phyloP scores from a whole-genome alignment of 306 rosid species.

The Begonia fuchsioides region DNA sequence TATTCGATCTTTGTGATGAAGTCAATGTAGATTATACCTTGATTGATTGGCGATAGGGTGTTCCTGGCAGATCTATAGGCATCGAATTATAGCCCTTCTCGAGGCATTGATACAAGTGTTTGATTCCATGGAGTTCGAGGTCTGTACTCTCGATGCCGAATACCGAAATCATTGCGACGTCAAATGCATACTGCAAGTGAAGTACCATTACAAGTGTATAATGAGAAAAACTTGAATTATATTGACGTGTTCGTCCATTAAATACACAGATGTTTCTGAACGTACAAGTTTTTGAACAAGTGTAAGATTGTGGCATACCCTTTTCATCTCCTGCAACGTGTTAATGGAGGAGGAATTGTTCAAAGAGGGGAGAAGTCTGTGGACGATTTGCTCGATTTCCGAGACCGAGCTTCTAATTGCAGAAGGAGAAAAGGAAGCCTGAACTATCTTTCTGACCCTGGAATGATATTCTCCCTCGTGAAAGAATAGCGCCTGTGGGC shows the following conservation, averaged over 20 bases:
- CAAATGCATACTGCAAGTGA: slow-evolving; percentile 57
- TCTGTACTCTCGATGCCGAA: slow-evolving; percentile 38
- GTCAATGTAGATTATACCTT: slow-evolving; percentile 28
- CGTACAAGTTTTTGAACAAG: neutral
- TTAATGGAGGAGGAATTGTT: slow-evolving; percentile 28
- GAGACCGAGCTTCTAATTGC: slow-evolving; percentile 42
- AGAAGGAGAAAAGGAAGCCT: slow-evolving; percentile 44
- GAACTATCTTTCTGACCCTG: slow-evolving; percentile 51
- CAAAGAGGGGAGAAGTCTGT: slow-evolving; percentile 47
- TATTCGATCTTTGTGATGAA: too few relatives aligned
- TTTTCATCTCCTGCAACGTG: slow-evolving; percentile 81
- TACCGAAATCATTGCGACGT: slow-evolving; percentile 71
- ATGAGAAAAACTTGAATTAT: too few relatives aligned
- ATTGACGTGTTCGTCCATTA: too few relatives aligned
- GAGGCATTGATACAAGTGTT: slow-evolving; percentile 40
- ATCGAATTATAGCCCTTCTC: slow-evolving; percentile 85
- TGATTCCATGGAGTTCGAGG: slow-evolving; percentile 49
- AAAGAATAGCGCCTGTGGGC: slow-evolving; percentile 72
- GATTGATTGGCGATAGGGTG: slow-evolving; percentile 57
- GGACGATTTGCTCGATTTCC: slow-evolving; percentile 45
- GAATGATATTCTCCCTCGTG: slow-evolving; percentile 79
- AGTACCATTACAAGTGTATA: slow-evolving; percentile 1
- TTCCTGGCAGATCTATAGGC: slow-evolving; percentile 68
- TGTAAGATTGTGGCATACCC: slow-evolving; percentile 16
- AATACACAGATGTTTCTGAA: slow-evolving; percentile 1